These are phyloP conservation scores for Cyclotella cryptica DNA, from an alignment of 108 stramenopile genomes.

Conservation along the genomic window DNA sequence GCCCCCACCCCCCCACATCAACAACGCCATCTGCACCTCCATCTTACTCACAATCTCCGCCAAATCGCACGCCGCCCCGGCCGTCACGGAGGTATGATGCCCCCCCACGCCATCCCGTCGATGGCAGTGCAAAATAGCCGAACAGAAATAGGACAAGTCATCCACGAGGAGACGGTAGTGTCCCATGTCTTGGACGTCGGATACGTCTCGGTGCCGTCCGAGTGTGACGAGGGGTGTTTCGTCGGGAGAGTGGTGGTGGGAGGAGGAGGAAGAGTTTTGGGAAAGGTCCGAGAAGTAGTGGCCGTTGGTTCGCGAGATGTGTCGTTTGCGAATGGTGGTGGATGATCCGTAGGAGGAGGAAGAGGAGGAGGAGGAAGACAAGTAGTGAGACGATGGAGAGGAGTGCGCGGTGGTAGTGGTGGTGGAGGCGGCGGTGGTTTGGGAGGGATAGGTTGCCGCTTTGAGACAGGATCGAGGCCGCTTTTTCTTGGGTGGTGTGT, in stretches of 20 bases:
- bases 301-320: too few relatives aligned
- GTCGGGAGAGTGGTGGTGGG: not conserved
- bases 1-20: not conserved
- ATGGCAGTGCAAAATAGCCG: slow-evolving; percentile 54
- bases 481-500: too few relatives aligned
- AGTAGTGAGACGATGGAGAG: too few relatives aligned
- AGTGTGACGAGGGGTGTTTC: slow-evolving; percentile 22
- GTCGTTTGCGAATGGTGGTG: too few relatives aligned
- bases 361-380: too few relatives aligned
- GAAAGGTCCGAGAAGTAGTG: too few relatives aligned
- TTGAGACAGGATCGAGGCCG: too few relatives aligned
- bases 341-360: too few relatives aligned
- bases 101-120: not conserved
- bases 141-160: slow-evolving; percentile 76
- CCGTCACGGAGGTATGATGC: slow-evolving; percentile 32
- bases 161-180: slow-evolving; percentile 75
- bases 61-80: slow-evolving; percentile 58
- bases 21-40: slow-evolving; percentile 46
- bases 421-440: too few relatives aligned
- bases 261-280: too few relatives aligned
- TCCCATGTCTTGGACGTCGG: slow-evolving; percentile 72
- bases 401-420: too few relatives aligned
- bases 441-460: too few relatives aligned
- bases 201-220: slow-evolving; percentile 24
- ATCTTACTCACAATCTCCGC: slow-evolving; percentile 54